A percentile compares a stretch with the other conserved stretches of the same genome.
These are phyloP conservation scores for Zoysia pacifica DNA, from an alignment of 176 grass and related monocot genomes.

Conservation along the genomic window DNA sequence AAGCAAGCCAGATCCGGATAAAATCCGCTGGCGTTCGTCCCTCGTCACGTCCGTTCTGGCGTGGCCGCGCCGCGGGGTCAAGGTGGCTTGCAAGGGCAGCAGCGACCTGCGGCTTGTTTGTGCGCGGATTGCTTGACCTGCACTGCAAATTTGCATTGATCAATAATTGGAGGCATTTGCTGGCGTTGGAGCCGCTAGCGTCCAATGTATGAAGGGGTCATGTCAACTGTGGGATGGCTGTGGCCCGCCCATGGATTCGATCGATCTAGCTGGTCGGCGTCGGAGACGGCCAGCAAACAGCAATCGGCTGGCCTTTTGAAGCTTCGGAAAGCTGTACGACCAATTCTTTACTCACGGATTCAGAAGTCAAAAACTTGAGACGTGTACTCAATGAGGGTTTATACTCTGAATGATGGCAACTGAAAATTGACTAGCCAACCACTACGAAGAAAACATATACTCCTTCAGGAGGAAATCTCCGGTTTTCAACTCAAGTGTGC, in stretches of 20 bases:
- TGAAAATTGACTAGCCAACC: not conserved
- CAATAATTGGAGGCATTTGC: not conserved
- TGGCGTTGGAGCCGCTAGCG: not conserved
- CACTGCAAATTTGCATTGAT: not conserved
- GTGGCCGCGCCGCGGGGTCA: not conserved
- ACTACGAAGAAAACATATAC: too few relatives aligned
- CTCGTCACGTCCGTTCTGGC: constrained; percentile 29
- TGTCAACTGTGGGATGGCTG: not conserved
- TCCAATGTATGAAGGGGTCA: too few relatives aligned
- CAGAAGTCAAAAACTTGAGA: not conserved
- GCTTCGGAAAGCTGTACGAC: not conserved
- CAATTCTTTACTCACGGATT: not conserved
- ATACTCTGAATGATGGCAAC: not conserved
- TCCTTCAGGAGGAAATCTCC: too few relatives aligned
- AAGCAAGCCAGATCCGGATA: constrained; percentile 1
- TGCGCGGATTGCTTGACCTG: not conserved
- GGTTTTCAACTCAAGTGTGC: too few relatives aligned
- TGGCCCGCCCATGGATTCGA: constrained; percentile 3
- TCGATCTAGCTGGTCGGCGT: not conserved
- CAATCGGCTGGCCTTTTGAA: not conserved
- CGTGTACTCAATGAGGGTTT: not conserved
- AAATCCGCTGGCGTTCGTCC: constrained; percentile 24
- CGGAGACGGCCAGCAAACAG: not conserved
- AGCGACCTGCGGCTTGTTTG: not conserved
- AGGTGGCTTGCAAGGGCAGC: not conserved